Percentiles rank a stretch among this genome's conserved stretches.
These are phyloP conservation scores for Akanthomyces lecanii DNA, from an alignment of 2,329 filamentous ascomycete genomes.

Conservation along the genomic window DNA sequence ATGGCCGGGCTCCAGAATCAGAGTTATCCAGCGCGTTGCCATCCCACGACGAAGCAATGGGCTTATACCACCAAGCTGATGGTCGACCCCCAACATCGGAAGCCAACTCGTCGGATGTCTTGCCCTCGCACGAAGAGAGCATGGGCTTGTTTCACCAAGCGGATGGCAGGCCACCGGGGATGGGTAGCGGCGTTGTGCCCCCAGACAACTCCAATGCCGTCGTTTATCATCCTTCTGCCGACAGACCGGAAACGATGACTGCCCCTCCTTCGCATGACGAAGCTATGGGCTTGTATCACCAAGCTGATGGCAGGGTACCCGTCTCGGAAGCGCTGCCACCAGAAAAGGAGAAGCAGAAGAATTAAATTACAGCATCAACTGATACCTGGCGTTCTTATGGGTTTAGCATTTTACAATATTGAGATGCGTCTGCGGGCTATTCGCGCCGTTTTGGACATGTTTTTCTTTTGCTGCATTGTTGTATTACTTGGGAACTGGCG, in stretches of 20 bases:
- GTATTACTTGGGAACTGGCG: constrained; percentile 1
- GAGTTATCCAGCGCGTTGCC: constrained; percentile 14
- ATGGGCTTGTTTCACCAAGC: constrained; percentile 32
- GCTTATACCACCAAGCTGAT: constrained; percentile 30
- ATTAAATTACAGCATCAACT: not conserved
- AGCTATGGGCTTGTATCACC: constrained; percentile 29
- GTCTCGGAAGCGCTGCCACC: constrained; percentile 19
- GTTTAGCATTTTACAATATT: not conserved
- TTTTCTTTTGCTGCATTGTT: not conserved
- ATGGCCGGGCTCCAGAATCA: constrained; percentile 21
- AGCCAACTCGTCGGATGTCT: not conserved
- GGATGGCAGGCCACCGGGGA: constrained; percentile 21
- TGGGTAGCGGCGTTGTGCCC: not conserved
- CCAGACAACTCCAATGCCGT: not conserved
- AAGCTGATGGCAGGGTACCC: constrained; percentile 27
- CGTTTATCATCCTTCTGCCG: not conserved
- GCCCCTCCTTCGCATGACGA: constrained; percentile 27
- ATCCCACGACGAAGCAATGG: constrained; percentile 28
- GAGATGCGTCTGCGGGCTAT: not conserved
- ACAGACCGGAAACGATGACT: not conserved
- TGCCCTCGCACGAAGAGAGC: constrained; percentile 25
- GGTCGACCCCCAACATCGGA: constrained; percentile 20
- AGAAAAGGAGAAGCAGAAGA: constrained; percentile 22
- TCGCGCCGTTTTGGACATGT: not conserved
- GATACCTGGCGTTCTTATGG: not conserved